These are phyloP conservation scores for Paracorniculantispora psalliotae DNA, from an alignment of 2,329 filamentous ascomycete species.

Conservation along the genomic window DNA sequence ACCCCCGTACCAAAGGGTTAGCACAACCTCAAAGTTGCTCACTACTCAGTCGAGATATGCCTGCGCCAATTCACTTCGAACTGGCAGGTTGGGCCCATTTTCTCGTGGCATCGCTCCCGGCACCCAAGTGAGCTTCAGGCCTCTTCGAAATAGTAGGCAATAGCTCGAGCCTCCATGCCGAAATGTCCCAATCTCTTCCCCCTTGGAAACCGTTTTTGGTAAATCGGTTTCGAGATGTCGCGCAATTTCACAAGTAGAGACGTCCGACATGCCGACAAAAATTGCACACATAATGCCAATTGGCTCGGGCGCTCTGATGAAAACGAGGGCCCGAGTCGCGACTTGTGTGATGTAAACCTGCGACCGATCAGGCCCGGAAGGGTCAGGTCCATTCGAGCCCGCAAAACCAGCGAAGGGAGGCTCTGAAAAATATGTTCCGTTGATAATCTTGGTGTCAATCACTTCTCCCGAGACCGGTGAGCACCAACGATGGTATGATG, in stretches of 20 bases:
- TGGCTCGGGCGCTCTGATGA: constrained; percentile 60
- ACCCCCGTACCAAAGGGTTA: no score
- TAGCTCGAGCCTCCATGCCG: constrained; percentile 65
- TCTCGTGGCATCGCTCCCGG: constrained; percentile 14
- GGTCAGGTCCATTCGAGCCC: constrained; percentile 8
- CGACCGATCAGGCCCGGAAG: constrained; percentile 25
- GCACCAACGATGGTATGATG: constrained; percentile 66
- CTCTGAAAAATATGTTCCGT: constrained; percentile 62
- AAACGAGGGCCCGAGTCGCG: constrained; percentile 61
- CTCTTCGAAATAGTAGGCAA: constrained; percentile 56
- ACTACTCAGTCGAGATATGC: neutral
- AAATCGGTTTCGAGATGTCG: constrained; percentile 8
- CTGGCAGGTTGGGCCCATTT: neutral
- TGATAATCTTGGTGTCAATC: constrained; percentile 45
- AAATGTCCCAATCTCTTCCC: constrained; percentile 67
- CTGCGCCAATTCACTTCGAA: neutral
- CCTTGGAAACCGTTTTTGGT: constrained; percentile 39
- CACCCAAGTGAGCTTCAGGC: constrained; percentile 34
- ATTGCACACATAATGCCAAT: constrained; percentile 64
- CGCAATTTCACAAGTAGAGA: constrained; percentile 58
- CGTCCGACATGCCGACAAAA: constrained; percentile 66
- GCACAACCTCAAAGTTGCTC: no score
- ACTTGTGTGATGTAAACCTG: constrained; percentile 60
- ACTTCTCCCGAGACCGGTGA: constrained; percentile 55
- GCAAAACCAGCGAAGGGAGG: constrained; percentile 11